Conservation (phyloP, 345 rosid species). For the Populus simonii region DNA sequence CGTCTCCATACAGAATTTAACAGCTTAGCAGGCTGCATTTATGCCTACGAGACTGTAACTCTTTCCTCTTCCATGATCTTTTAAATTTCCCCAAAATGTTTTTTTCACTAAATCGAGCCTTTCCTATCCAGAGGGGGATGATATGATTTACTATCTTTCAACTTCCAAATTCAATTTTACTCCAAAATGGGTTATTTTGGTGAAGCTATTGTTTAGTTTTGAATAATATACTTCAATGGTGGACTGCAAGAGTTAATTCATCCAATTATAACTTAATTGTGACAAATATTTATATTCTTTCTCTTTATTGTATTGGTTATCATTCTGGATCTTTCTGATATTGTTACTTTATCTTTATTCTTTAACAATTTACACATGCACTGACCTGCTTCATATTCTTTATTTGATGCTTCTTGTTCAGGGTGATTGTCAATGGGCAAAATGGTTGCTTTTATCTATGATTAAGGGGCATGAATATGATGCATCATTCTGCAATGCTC, state of each 20-base stretch:
- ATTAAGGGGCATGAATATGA: slow-evolving; percentile 84
- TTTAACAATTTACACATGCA: slow-evolving; percentile 5
- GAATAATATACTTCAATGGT: neutral
- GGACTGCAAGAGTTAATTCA: neutral
- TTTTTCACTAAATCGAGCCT: neutral
- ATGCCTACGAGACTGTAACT: neutral
- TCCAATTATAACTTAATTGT: neutral
- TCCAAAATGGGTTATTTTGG: neutral
- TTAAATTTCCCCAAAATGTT: too few relatives aligned
- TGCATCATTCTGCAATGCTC: slow-evolving; percentile 90
- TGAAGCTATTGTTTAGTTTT: neutral
- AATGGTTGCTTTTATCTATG: slow-evolving; percentile 89
- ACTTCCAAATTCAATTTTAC: neutral
- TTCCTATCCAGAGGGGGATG: neutral
- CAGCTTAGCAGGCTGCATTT: neutral
- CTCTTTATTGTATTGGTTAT: neutral
- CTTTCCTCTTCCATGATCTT: neutral
- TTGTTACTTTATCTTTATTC: neutral
- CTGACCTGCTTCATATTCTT: slow-evolving; percentile 14
- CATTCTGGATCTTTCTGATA: slow-evolving; percentile 14
- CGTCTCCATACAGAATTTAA: neutral
- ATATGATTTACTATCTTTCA: neutral
- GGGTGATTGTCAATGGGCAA: slow-evolving; percentile 98
- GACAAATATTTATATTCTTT: neutral
- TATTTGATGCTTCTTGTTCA: slow-evolving; percentile 34